Base-by-base conservation (phyloP, 495 filamentous ascomycete genomes). In the Aspergillus biplanus region DNA sequence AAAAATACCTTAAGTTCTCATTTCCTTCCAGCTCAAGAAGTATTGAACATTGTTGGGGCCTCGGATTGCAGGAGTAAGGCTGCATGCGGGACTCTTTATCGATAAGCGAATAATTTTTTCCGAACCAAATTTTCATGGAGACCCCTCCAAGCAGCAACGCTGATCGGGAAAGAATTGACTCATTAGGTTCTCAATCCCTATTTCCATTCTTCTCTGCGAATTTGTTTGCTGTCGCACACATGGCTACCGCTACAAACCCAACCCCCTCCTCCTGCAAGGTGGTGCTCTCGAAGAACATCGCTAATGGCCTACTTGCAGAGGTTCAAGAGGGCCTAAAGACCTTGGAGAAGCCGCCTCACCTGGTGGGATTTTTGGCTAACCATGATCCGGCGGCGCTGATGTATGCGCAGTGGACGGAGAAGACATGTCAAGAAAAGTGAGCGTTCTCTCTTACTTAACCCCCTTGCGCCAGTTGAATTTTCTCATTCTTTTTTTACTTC, bases 361-460 rank as follows among this genome's bases (percentile, higher is more conserved):
- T 99, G 31, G 90, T 94, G 16, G 95, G 94, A 33, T 97, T 97
- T 76, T 83, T 99, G 58, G 91, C 95, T 55, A 97, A 96, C 73
- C 81, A 85, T 63, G 95, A 99, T 77, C 93, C 93, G 44, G 91
- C 92, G 16, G 95, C 94, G 37, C 80, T 87, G 62, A 91, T 95
- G 81, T 99, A 99, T 73, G 95, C 95, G 60, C 90, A 97, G 70
- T 97, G 91, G 92, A 97, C 92, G n/a, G 87, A 89, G 72, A 96
- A 96, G 82, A 97, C 95, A 4, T 97, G 92, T 73, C 83, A 85
- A 73, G 93, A 98, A 78, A 93, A 96, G 94, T 97, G 80, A 88
- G 88, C 70, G 64, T 70, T 60, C 65, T 67, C 59, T 69, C 32
- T 59, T 67, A 58, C 58, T 68, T 65, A 44, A 33, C 63, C 37